Base-by-base conservation (phyloP, 352 stramenopile species). In the Chrysophaeum taylorii region DNA sequence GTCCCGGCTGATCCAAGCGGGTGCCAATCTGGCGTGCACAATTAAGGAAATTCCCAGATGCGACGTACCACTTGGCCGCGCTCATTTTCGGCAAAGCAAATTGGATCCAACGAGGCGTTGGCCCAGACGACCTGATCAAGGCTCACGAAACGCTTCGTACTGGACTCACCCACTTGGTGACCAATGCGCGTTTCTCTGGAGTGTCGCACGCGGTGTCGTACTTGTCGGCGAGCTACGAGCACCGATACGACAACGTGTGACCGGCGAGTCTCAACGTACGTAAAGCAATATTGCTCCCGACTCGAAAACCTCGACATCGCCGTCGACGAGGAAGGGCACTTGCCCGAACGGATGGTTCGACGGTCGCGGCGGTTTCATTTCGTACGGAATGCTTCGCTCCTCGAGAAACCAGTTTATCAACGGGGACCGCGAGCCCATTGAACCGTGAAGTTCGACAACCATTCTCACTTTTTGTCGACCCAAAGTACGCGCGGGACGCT, bases 11-110 rank as follows among this genome's bases (percentile, higher is more conserved):
- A 15, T 68, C 68, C 29, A 69, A 9, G 23, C 29, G 9, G 2
- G 68, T 37, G n/a, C 41, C 41, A 29, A 12, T 15, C 14, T 18
- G 29, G 18, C 29, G 25, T n/a, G 5, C 15, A 5, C 25, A 54
- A 25, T 18, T 25, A 37, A 64, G n/a, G 39, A 37, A 67, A 31
- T 35, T 64, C 42, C 38, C 37, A 27, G 31, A 2, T 45, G 70
- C 9, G 0, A 45, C 74, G 72, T 79, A 70, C 75, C 42, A 87
- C 81, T 73, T 85, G 85, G 1, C 82, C 82, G n/a, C 85, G 69
- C 0, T 77, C 78, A 50, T 81, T 86, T 75, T 88, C 82, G 38
- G 84, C 70, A 68, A 89, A 89, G 63, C 83, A 89, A 73, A 89
- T 84, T 21, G 78, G 77, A 79, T 89, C 81, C 68, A 89, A 78